Evolutionary conservation across 1,284 basidiomycete genomes (phyloP).

Genomic region (Apiotrichum sp.): DNA sequence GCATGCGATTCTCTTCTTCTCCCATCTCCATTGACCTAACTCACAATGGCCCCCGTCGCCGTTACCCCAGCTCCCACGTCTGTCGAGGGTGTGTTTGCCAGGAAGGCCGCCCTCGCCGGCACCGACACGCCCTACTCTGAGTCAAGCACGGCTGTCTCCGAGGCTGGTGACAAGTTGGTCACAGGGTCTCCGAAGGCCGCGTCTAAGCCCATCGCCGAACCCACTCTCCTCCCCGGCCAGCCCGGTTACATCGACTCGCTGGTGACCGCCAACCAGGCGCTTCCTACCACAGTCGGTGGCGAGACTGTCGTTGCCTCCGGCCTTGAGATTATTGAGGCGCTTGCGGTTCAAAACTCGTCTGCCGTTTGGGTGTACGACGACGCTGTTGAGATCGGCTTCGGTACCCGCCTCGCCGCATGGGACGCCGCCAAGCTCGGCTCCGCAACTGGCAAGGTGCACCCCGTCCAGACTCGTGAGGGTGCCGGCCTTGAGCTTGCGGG

Average conservation of each 20-base stretch:
- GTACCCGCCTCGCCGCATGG: constrained; percentile 24
- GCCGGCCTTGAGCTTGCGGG: constrained; percentile 79
- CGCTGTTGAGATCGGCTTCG: constrained; percentile 42
- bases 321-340: constrained; percentile 38
- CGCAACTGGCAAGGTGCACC: constrained; percentile 52
- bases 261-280: constrained; percentile 27
- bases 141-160: constrained; percentile 37
- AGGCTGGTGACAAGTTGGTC: constrained; percentile 25
- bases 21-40: background rate
- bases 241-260: constrained; percentile 31
- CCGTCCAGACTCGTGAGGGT: constrained; percentile 77
- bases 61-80: background rate
- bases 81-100: background rate
- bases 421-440: constrained; percentile 13
- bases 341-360: constrained; percentile 38
- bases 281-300: constrained; percentile 33
- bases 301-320: constrained; percentile 38
- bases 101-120: constrained; percentile 24
- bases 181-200: constrained; percentile 13
- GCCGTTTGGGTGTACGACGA: constrained; percentile 47
- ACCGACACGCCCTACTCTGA: constrained; percentile 35
- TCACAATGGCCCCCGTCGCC: constrained; percentile 14
- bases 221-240: constrained; percentile 22
- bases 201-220: constrained; percentile 24
- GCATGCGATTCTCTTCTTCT: background rate